These are phyloP conservation scores for Stephanodiscus minutulus DNA, from an alignment of 108 stramenopile species.

Conservation along the genomic window DNA sequence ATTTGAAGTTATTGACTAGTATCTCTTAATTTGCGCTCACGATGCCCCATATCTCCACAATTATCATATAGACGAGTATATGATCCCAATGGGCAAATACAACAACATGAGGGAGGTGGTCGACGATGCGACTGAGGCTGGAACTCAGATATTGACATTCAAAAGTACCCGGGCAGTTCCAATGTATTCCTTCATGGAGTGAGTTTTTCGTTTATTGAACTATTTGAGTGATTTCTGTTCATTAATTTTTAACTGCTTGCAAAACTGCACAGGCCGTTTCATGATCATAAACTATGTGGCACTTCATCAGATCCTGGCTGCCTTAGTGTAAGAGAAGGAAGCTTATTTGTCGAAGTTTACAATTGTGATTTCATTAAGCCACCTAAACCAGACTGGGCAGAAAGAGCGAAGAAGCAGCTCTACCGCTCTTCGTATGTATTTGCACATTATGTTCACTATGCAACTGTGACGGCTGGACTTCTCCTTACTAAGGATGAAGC, in stretches of 20 bases:
- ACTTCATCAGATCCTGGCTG: constrained; percentile 40
- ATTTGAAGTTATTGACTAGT: background rate
- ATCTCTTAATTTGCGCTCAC: background rate
- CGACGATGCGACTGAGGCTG: constrained; percentile 49
- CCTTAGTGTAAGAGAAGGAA: constrained; percentile 39
- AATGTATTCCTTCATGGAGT: constrained; percentile 40
- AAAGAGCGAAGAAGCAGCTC: constrained; percentile 82
- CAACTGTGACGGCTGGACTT: constrained; percentile 63
- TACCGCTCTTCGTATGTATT: constrained; percentile 73
- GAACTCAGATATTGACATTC: constrained; percentile 66
- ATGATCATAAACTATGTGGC: constrained; percentile 42
- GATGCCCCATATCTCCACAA: background rate
- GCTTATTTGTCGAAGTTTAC: constrained; percentile 64
- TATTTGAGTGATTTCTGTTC: background rate
- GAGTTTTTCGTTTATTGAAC: constrained; percentile 21
- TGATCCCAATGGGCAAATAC: constrained; percentile 71
- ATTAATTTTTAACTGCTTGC: background rate
- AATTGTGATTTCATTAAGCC: constrained; percentile 71
- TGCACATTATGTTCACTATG: constrained; percentile 83
- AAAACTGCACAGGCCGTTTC: constrained; percentile 27
- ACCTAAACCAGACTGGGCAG: constrained; percentile 63
- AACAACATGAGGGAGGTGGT: constrained; percentile 57
- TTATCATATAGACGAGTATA: constrained; percentile 59
- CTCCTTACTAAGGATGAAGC: constrained; percentile 46
- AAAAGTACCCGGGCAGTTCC: constrained; percentile 48